These are phyloP conservation scores for Oehlia diaphana DNA, from an alignment of 192 early-diverging fungal species.

Conservation along the genomic window DNA sequence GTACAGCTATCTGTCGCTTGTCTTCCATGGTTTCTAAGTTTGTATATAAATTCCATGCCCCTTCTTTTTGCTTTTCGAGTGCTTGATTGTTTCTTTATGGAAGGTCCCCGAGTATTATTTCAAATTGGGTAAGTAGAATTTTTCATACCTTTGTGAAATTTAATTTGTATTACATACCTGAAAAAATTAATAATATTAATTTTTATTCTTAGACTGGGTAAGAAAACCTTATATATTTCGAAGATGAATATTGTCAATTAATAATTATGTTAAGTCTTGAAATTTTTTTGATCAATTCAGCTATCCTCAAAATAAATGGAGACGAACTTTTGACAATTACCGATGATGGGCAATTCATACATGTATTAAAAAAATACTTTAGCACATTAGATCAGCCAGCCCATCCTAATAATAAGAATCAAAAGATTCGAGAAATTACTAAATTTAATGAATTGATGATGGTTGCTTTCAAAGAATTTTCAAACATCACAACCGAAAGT, in stretches of 20 bases:
- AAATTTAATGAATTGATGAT: slow-evolving; percentile 92
- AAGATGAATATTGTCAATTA: background rate
- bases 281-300: slow-evolving; percentile 37
- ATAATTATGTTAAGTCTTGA: background rate
- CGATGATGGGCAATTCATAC: slow-evolving; percentile 81
- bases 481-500: slow-evolving; percentile 69
- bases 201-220: slow-evolving; percentile 18
- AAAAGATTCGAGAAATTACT: slow-evolving; percentile 58
- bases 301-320: slow-evolving; percentile 93
- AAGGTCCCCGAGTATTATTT: slow-evolving; percentile 95
- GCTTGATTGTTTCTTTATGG: slow-evolving; percentile 97
- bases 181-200: background rate
- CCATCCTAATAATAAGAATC: slow-evolving; percentile 55
- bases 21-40: slow-evolving; percentile 95
- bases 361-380: slow-evolving; percentile 87
- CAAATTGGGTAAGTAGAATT: slow-evolving; percentile 69
- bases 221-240: slow-evolving; percentile 1
- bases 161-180: background rate
- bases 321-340: slow-evolving; percentile 62
- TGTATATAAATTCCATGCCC: slow-evolving; percentile 97
- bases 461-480: slow-evolving; percentile 89
- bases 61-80: slow-evolving; percentile 84
- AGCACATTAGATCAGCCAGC: slow-evolving; percentile 74
- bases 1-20: slow-evolving; percentile 97
- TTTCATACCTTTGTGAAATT: slow-evolving; percentile 4